A percentile compares a stretch with the other conserved stretches of the same genome.
phyloP scores from a whole-genome alignment of 306 rosid species.

The Neltuma alba region DNA sequence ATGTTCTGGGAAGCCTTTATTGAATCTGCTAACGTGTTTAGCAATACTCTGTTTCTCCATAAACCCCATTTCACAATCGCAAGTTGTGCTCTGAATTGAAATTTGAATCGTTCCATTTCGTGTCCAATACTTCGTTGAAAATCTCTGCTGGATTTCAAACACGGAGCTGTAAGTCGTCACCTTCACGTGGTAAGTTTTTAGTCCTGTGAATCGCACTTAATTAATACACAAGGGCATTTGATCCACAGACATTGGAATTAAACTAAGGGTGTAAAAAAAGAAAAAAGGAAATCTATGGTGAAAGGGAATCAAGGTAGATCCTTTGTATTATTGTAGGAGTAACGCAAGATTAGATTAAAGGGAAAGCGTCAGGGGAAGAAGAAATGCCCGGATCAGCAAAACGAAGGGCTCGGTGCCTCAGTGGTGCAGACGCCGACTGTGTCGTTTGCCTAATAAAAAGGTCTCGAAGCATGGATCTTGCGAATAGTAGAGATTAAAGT shows the following conservation, averaged over 20 bases:
- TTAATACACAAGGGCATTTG: background rate
- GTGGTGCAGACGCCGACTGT: constrained; percentile 1
- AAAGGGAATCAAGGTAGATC: constrained; percentile 13
- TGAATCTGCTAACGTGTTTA: background rate
- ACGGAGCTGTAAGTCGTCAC: background rate
- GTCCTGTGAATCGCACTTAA: background rate
- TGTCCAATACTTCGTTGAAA: background rate
- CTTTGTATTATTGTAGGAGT: background rate
- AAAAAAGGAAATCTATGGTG: background rate
- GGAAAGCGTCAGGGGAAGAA: background rate
- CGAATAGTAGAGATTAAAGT: background rate
- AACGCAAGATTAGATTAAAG: background rate
- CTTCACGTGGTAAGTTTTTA: constrained; percentile 20
- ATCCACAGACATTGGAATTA: background rate
- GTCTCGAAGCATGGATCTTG: background rate
- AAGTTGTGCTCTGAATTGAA: background rate
- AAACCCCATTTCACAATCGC: background rate
- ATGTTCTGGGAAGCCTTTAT: background rate
- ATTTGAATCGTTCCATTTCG: background rate
- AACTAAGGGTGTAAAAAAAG: background rate
- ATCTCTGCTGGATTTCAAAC: background rate
- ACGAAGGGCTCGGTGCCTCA: background rate
- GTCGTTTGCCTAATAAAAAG: background rate
- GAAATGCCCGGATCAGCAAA: background rate
- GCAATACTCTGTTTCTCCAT: background rate